Conservation (phyloP, 2,329 filamentous ascomycete genomes). For the Fusarium sulawesiense region DNA sequence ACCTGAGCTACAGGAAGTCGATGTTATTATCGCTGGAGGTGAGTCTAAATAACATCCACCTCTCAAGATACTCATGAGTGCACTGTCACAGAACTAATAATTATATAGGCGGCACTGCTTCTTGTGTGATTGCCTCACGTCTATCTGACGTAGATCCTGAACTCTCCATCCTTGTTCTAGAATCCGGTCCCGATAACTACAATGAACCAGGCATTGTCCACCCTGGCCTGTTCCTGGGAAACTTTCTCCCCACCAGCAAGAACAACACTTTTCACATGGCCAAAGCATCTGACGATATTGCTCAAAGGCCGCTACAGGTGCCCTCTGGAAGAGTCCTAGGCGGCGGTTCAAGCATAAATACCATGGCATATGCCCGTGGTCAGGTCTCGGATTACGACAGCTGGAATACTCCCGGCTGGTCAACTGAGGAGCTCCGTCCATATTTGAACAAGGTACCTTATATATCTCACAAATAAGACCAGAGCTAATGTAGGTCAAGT, state of each 20-base stretch:
- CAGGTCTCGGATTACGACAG: background rate
- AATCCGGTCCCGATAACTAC: background rate
- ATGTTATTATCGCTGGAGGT: background rate
- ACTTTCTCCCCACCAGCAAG: background rate
- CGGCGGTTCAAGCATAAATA: background rate
- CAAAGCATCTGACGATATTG: background rate
- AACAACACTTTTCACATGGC: background rate
- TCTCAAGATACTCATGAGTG: background rate
- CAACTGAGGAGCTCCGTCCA: background rate
- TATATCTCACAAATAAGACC: background rate
- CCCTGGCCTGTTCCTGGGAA: background rate
- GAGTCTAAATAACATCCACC: background rate
- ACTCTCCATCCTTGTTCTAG: background rate
- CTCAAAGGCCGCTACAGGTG: background rate
- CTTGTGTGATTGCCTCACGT: background rate
- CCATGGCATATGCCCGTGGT: background rate
- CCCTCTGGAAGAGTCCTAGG: background rate
- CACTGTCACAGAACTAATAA: background rate
- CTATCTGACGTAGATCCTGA: background rate
- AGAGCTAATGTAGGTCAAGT: background rate
- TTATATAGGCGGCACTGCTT: background rate
- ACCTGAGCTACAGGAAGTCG: background rate
- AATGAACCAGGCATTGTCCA: background rate
- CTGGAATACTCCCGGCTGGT: background rate
- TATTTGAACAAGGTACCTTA: background rate